These are phyloP conservation scores for Gaeumannomyces tritici DNA, from an alignment of 2,329 filamentous ascomycete genomes.

Conservation along the genomic window DNA sequence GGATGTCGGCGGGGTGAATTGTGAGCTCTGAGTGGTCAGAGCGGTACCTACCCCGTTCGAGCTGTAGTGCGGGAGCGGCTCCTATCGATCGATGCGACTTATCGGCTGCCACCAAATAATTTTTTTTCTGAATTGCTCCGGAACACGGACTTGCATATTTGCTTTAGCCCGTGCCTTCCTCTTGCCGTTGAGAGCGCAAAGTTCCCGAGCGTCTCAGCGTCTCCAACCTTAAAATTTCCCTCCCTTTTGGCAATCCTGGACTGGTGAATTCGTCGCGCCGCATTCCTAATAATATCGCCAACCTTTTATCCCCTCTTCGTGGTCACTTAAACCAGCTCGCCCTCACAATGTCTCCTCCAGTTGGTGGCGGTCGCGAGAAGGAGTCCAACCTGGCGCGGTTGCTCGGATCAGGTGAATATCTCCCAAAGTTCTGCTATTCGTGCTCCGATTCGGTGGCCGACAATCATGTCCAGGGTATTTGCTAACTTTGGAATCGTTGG, in stretches of 20 bases:
- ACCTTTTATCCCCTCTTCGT: neutral
- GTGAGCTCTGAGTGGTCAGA: neutral
- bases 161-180: neutral
- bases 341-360: constrained; percentile 49
- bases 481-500: neutral
- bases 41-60: neutral
- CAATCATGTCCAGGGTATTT: neutral
- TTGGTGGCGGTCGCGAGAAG: constrained; percentile 46
- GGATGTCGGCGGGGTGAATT: neutral
- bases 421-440: neutral
- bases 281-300: neutral
- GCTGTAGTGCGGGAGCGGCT: no score
- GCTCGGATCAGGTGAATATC: constrained; percentile 70
- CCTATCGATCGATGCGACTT: neutral
- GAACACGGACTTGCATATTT: neutral
- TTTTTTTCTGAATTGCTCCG: neutral
- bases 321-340: neutral
- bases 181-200: neutral
- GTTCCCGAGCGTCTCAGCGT: neutral
- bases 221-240: no score
- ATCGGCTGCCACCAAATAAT: neutral
- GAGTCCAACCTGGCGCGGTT: constrained; percentile 86
- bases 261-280: neutral
- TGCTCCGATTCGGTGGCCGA: constrained; percentile 8
- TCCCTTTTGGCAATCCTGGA: neutral